Evolutionary conservation across 805 yeast species (phyloP).

Genomic region (Starmerella tilneyi): DNA sequence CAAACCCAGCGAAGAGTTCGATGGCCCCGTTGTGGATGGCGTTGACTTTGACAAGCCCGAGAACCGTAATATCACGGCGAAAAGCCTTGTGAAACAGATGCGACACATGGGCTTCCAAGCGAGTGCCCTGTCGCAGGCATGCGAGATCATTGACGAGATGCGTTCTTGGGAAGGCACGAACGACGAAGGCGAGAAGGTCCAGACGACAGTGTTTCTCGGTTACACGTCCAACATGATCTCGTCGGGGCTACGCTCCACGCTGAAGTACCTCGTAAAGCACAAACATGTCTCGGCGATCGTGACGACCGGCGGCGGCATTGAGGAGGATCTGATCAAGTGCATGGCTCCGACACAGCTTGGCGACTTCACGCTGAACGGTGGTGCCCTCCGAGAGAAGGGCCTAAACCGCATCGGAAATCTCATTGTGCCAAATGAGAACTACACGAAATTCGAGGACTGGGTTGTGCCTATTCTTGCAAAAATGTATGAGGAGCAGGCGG

Average conservation of each 20-base stretch:
- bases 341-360: conserved; percentile 95
- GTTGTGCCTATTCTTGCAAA: conserved; percentile 85
- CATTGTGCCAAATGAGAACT: conserved; percentile 94
- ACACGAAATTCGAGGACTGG: conserved; percentile 98
- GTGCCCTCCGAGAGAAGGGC: conserved; percentile 79
- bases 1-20: conserved; percentile 69
- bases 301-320: conserved; percentile 97
- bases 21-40: conserved; percentile 70
- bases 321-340: conserved; percentile 93
- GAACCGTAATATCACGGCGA: conserved; percentile 68
- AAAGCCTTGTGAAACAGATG: conserved; percentile 73
- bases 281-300: conserved; percentile 92
- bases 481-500: conserved; percentile 65
- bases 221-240: conserved; percentile 93
- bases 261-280: conserved; percentile 81
- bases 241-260: conserved; percentile 85
- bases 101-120: conserved; percentile 96
- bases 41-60: conserved; percentile 76
- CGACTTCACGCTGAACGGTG: conserved; percentile 74
- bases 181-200: conserved; percentile 48
- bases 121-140: conserved; percentile 70
- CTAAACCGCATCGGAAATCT: conserved; percentile 96
- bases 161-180: conserved; percentile 85
- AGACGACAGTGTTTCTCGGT: conserved; percentile 87
- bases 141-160: conserved; percentile 89